These are phyloP conservation scores for Uronychia setigera DNA, from an alignment of 73 alveolate species.

Conservation along the genomic window DNA sequence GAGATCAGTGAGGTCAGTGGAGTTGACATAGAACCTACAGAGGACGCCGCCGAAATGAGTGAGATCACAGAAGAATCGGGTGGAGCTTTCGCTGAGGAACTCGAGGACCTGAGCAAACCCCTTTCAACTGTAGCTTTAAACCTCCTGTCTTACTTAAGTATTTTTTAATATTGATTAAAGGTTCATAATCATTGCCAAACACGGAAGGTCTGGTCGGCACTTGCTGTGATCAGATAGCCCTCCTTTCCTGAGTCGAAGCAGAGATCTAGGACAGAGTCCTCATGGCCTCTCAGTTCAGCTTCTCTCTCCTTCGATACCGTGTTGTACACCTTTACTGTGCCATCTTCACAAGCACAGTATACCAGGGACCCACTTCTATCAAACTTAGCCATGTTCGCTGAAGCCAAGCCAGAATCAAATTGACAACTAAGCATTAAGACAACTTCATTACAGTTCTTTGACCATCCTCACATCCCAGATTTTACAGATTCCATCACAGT, in stretches of 20 bases:
- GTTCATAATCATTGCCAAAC: slow-evolving; percentile 91
- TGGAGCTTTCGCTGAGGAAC: slow-evolving; percentile 44
- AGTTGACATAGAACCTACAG: slow-evolving; percentile 41
- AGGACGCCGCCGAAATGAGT: slow-evolving; percentile 37
- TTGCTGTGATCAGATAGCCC: slow-evolving; percentile 89
- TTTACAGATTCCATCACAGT: slow-evolving; percentile 99
- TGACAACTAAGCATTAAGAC: slow-evolving; percentile 25
- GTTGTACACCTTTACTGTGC: slow-evolving; percentile 80
- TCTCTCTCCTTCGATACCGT: slow-evolving; percentile 75
- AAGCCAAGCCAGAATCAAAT: slow-evolving; percentile 95
- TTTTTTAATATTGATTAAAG: background rate
- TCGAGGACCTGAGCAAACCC: slow-evolving; percentile 35
- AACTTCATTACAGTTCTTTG: slow-evolving; percentile 83
- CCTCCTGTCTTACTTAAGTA: too few relatives aligned
- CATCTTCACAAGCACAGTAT: slow-evolving; percentile 96
- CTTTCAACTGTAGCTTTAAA: too few relatives aligned
- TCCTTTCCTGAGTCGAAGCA: slow-evolving; percentile 94
- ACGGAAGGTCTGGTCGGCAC: slow-evolving; percentile 98
- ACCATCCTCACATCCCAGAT: slow-evolving; percentile 99
- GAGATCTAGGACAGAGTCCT: slow-evolving; percentile 96
- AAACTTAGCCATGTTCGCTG: slow-evolving; percentile 94
- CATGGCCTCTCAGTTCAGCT: slow-evolving; percentile 96
- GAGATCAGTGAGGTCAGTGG: slow-evolving; percentile 41
- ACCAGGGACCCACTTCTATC: slow-evolving; percentile 95
- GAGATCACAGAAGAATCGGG: too few relatives aligned